Conservation (phyloP, 805 yeast species). For the Kluyveromyces aestuarii region DNA sequence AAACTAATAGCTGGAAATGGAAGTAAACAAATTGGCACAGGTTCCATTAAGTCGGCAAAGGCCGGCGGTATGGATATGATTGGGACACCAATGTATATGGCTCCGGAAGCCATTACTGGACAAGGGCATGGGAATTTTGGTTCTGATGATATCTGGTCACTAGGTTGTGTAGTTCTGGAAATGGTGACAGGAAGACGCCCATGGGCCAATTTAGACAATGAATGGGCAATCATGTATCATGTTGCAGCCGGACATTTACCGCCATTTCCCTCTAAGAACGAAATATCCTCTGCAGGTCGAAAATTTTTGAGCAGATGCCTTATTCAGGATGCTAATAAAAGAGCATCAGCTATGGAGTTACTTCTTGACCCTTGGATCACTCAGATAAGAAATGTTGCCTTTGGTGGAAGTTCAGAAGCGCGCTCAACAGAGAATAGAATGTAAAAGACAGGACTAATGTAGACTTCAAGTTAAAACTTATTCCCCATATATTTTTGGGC, state of each 20-base stretch:
- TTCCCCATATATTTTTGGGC: background rate
- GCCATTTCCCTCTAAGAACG: slow-evolving; percentile 69
- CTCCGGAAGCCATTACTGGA: slow-evolving; percentile 93
- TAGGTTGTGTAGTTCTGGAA: slow-evolving; percentile 92
- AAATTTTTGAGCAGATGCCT: slow-evolving; percentile 66
- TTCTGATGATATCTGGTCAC: slow-evolving; percentile 81
- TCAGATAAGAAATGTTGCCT: slow-evolving; percentile 60
- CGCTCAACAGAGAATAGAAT: background rate
- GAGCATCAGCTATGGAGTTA: slow-evolving; percentile 79
- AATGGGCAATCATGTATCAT: slow-evolving; percentile 97
- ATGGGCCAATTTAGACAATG: slow-evolving; percentile 93
- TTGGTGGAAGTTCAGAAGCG: slow-evolving; percentile 28
- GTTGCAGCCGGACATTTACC: slow-evolving; percentile 95
- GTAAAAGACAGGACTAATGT: no score
- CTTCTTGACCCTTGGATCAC: slow-evolving; percentile 86
- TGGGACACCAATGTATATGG: slow-evolving; percentile 99
- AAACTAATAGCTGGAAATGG: slow-evolving; percentile 64
- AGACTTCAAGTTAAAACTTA: background rate
- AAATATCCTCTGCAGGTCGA: slow-evolving; percentile 65
- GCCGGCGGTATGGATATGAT: slow-evolving; percentile 34
- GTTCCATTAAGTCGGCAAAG: background rate
- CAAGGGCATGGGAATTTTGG: slow-evolving; percentile 33
- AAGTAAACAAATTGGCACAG: slow-evolving; percentile 27
- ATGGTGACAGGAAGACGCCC: slow-evolving; percentile 97
- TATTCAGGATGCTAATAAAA: slow-evolving; percentile 69